Conservation (phyloP, 441 rosid genomes). For the Jatropha podagrica region DNA sequence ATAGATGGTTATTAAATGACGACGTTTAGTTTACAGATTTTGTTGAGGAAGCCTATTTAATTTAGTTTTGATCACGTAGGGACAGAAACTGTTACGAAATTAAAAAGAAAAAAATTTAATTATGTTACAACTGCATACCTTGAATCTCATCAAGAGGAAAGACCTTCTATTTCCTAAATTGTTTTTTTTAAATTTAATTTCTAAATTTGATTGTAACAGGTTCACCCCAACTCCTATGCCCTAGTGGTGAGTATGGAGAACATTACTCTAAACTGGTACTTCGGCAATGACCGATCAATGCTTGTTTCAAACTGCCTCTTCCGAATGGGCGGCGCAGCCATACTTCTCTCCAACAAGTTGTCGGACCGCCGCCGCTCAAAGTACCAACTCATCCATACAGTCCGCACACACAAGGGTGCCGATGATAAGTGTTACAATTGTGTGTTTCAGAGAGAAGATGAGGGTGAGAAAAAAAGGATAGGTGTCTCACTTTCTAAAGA, state of each 20-base stretch:
- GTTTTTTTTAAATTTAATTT: no score
- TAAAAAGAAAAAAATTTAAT: not conserved
- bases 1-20: not conserved
- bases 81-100: not conserved
- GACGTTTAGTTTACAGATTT: not conserved
- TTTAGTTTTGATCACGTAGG: not conserved
- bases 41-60: not conserved
- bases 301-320: slow-evolving; percentile 82
- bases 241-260: slow-evolving; percentile 85
- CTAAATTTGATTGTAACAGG: slow-evolving; percentile 33
- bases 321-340: slow-evolving; percentile 90
- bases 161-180: no score
- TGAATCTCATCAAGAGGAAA: no score
- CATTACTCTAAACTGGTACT: slow-evolving; percentile 85
- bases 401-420: slow-evolving; percentile 88
- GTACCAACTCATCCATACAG: slow-evolving; percentile 71
- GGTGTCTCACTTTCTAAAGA: slow-evolving; percentile 83
- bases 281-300: slow-evolving; percentile 88
- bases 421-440: slow-evolving; percentile 67
- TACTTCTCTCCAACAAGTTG: slow-evolving; percentile 69
- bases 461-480: slow-evolving; percentile 51
- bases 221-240: slow-evolving; percentile 68
- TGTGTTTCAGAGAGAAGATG: slow-evolving; percentile 77
- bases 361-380: slow-evolving; percentile 69
- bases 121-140: not conserved